A percentile compares a stretch with the other conserved stretches of the same genome.
Evolutionary conservation across 305 asterid genomes (phyloP).

Genomic region (Fraxinus sp.): DNA sequence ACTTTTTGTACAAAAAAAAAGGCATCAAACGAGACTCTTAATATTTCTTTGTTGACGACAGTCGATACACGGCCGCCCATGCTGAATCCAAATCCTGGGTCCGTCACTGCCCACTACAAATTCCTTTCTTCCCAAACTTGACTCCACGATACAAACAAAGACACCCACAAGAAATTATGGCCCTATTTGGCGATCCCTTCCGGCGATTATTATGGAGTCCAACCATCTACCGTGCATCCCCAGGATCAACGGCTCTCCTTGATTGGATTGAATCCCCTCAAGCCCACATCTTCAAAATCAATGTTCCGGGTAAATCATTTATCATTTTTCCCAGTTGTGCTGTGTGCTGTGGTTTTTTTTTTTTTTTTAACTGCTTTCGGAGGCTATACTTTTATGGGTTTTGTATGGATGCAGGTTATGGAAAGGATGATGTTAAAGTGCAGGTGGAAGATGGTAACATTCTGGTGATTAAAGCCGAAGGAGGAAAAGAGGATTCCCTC

Average conservation of each 20-base stretch:
- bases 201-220: slow-evolving; percentile 57
- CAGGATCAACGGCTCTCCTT: slow-evolving; percentile 60
- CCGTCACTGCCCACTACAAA: background rate
- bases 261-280: slow-evolving; percentile 72
- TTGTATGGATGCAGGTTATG: slow-evolving; percentile 45
- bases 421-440: slow-evolving; percentile 55
- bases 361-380: background rate
- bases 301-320: slow-evolving; percentile 52
- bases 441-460: slow-evolving; percentile 69
- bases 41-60: too few relatives aligned
- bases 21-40: too few relatives aligned
- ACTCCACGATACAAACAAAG: background rate
- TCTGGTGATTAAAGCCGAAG: slow-evolving; percentile 55
- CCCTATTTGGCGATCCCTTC: slow-evolving; percentile 61
- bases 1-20: too few relatives aligned
- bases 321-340: background rate
- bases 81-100: too few relatives aligned
- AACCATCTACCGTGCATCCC: slow-evolving; percentile 37
- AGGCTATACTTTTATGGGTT: background rate
- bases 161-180: slow-evolving; percentile 30
- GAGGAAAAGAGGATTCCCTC: slow-evolving; percentile 31
- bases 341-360: background rate
- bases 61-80: too few relatives aligned
- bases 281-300: slow-evolving; percentile 67
- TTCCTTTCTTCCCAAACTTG: background rate